Percentiles rank a stretch among this genome's conserved stretches.
Evolutionary conservation across 1,284 basidiomycete species (phyloP).

Genomic region (Ustilago loliicola): DNA sequence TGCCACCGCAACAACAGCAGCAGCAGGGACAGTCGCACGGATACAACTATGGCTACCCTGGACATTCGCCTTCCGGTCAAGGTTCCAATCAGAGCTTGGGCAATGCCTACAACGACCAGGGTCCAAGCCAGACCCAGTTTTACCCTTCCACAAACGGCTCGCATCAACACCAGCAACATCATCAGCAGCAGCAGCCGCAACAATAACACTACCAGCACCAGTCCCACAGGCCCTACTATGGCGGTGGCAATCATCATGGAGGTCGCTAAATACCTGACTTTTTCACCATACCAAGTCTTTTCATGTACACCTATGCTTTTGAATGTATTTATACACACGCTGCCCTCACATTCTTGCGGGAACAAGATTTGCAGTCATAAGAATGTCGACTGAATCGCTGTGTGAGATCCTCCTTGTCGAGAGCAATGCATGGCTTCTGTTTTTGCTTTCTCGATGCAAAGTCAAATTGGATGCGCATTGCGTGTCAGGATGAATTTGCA

Average conservation of each 20-base stretch:
- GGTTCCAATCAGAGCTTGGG: conserved; percentile 1
- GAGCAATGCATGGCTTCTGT: no score
- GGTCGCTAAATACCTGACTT: conserved; percentile 13
- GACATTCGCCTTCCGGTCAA: not conserved
- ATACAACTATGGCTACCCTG: conserved; percentile 22
- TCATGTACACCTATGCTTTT: conserved; percentile 2
- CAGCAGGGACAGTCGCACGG: conserved; percentile 9
- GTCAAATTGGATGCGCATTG: no score
- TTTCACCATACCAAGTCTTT: not conserved
- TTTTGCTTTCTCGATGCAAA: no score
- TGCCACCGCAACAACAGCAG: not conserved
- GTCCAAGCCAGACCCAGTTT: conserved; percentile 3
- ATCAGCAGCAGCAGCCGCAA: conserved; percentile 1
- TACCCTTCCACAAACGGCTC: conserved; percentile 12
- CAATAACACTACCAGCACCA: conserved; percentile 5
- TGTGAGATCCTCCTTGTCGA: no score
- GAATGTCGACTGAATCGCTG: no score
- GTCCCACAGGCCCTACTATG: conserved; percentile 14
- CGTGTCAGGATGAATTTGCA: no score
- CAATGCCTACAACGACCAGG: conserved; percentile 11
- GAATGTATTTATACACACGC: not conserved
- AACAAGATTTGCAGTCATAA: no score
- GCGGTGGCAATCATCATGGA: conserved; percentile 20
- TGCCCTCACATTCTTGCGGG: not conserved
- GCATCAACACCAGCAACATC: conserved; percentile 17